Base-by-base conservation (phyloP, 441 rosid genomes). In the Syzygium syzygioides region DNA sequence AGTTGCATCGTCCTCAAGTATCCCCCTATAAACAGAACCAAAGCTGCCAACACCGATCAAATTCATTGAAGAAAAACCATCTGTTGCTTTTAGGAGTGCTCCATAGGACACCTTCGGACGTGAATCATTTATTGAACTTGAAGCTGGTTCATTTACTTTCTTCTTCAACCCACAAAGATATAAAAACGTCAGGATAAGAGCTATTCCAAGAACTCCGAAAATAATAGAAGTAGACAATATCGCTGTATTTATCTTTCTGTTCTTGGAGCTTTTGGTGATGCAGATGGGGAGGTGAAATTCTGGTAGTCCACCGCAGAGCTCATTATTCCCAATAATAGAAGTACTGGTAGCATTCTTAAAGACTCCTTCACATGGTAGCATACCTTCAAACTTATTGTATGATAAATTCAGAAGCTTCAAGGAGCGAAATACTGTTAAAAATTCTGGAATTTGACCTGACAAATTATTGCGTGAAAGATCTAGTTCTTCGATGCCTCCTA, bases 31-130 rank as follows among this genome's bases (percentile, higher is more conserved):
- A 30, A 64, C 0, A 0, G 1, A 64, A 30, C 41, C 6, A 64
- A 64, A 30, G 6, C 76, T 64, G 17, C 23, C 41, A 30, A 30
- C 76, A 4, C 1, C 1, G 0, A 64, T 17, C 23, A 30, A 64
- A 17, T 30, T 30, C 1, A 3, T 30, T 17, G 76, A 64, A 64
- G 23, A 64, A 64, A 64, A 64, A 17, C 2, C 41, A 8, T 30
- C 0, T 4, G 23, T 64, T 30, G 76, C 76, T 64, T 64, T 64
- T 30, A 64, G 76, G 41, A 64, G 76, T 64, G 76, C 23, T 64
- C 12, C 9, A 62, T 62, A 62, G 0, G 34, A n/a, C 9, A 62
- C 3, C 1, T 30, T 30, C 0, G 5, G 37, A 7, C 0, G 5
- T 8, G 23, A 30, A 64, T 15, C 37, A 15, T 64, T 8, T 15